Evolutionary conservation across 768 basidiomycete species (phyloP).

Genomic region (Boletales sp.): DNA sequence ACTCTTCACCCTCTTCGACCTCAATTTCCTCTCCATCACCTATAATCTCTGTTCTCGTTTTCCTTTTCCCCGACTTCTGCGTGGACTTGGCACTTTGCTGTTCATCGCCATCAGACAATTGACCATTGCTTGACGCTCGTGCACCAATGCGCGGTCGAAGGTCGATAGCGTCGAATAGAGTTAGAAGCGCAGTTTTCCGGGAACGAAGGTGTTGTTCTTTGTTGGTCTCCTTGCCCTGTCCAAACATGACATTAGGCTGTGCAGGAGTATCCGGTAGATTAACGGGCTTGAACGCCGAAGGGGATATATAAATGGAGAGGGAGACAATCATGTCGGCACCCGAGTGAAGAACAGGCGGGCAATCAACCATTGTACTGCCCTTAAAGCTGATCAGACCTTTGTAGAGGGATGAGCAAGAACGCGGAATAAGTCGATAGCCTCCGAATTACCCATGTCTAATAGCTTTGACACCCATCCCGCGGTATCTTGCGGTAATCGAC

Average conservation of each 20-base stretch:
- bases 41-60: slow-evolving; percentile 59
- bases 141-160: slow-evolving; percentile 60
- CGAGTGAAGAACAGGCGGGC: slow-evolving; percentile 64
- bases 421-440: background rate
- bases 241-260: slow-evolving; percentile 45
- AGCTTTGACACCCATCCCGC: slow-evolving; percentile 73
- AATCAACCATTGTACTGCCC: slow-evolving; percentile 72
- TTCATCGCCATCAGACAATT: slow-evolving; percentile 30
- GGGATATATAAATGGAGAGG: slow-evolving; percentile 65
- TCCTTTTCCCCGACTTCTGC: slow-evolving; percentile 37
- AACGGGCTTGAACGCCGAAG: slow-evolving; percentile 59
- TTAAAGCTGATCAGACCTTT: slow-evolving; percentile 65
- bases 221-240: slow-evolving; percentile 75
- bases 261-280: slow-evolving; percentile 31
- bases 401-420: slow-evolving; percentile 2
- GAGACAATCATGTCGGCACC: slow-evolving; percentile 79
- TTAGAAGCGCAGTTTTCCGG: slow-evolving; percentile 70
- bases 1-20: slow-evolving; percentile 78
- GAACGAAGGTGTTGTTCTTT: slow-evolving; percentile 77
- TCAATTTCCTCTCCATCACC: slow-evolving; percentile 82
- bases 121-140: slow-evolving; percentile 26
- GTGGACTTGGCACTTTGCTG: slow-evolving; percentile 38
- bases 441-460: slow-evolving; percentile 57
- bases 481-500: slow-evolving; percentile 65
- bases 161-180: slow-evolving; percentile 69